A percentile compares a stretch with the other conserved stretches of the same genome.
Evolutionary conservation across 2,329 filamentous ascomycete species (phyloP).

Genomic region (Xylariomycetidae sp.): DNA sequence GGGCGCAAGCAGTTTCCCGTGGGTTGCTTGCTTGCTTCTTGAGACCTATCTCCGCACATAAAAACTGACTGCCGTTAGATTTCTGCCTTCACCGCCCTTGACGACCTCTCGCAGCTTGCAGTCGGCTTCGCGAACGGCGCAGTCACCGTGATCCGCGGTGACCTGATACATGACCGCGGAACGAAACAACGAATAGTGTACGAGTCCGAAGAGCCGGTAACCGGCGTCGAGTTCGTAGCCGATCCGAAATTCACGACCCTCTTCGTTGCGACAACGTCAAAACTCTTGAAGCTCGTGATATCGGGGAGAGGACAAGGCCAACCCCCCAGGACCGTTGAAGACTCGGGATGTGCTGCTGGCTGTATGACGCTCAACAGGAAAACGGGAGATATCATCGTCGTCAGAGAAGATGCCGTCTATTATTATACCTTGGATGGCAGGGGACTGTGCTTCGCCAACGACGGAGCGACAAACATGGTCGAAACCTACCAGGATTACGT

Average conservation of each 20-base stretch:
- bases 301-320: constrained; percentile 86
- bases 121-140: constrained; percentile 94
- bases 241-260: constrained; percentile 64
- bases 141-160: constrained; percentile 87
- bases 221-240: constrained; percentile 72
- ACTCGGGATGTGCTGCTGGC: constrained; percentile 83
- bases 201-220: constrained; percentile 94
- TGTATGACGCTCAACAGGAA: constrained; percentile 85
- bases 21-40: too few relatives aligned
- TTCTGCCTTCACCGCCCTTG: constrained; percentile 80
- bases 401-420: constrained; percentile 90
- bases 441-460: constrained; percentile 83
- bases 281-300: constrained; percentile 80
- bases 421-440: constrained; percentile 82
- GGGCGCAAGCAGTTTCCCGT: constrained; percentile 90
- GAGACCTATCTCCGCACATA: too few relatives aligned
- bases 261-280: constrained; percentile 85
- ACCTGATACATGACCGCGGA: constrained; percentile 90
- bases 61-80: too few relatives aligned
- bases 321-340: constrained; percentile 81
- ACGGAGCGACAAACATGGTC: constrained; percentile 80
- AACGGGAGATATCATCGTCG: constrained; percentile 84
- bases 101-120: constrained; percentile 86
- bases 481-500: constrained; percentile 79
- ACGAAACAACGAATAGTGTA: constrained; percentile 92